Evolutionary conservation across 1,139 yeast species (phyloP).

Genomic region (Diutina mesorugosa): DNA sequence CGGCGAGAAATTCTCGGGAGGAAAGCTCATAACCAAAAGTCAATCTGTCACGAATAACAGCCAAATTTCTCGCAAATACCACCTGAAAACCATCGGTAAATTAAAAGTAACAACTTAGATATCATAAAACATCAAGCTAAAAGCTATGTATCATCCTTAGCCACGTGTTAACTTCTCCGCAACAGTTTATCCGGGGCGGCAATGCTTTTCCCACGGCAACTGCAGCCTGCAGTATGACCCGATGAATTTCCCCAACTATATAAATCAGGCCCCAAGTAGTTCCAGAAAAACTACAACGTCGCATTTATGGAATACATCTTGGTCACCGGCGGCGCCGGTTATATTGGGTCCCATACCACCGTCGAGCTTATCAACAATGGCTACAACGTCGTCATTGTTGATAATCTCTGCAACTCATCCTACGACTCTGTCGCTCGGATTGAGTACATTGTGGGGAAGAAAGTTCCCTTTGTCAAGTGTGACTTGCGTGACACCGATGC

Average conservation of each 20-base stretch:
- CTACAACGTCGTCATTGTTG: conserved; percentile 58
- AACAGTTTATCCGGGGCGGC: background rate
- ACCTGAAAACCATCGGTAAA: background rate
- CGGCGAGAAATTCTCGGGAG: background rate
- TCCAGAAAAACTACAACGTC: background rate
- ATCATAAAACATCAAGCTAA: too few relatives aligned
- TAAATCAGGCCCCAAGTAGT: background rate
- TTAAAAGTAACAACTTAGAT: background rate
- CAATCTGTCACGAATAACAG: too few relatives aligned
- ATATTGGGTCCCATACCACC: conserved; percentile 75
- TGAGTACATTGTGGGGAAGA: conserved; percentile 36
- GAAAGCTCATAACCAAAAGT: background rate
- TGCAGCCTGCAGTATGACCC: background rate
- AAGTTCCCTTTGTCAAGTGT: conserved; percentile 44
- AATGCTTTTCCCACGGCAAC: background rate
- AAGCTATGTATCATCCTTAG: background rate
- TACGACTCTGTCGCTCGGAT: conserved; percentile 57
- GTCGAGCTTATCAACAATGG: conserved; percentile 54
- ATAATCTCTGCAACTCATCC: conserved; percentile 57
- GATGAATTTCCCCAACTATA: background rate
- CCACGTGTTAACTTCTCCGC: background rate
- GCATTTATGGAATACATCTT: conserved; percentile 28
- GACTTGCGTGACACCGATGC: conserved; percentile 43
- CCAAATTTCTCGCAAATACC: too few relatives aligned
- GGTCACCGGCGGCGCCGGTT: conserved; percentile 84